Conservation (phyloP, 192 early-diverging fungal species). For the Geranomyces michiganensis region DNA sequence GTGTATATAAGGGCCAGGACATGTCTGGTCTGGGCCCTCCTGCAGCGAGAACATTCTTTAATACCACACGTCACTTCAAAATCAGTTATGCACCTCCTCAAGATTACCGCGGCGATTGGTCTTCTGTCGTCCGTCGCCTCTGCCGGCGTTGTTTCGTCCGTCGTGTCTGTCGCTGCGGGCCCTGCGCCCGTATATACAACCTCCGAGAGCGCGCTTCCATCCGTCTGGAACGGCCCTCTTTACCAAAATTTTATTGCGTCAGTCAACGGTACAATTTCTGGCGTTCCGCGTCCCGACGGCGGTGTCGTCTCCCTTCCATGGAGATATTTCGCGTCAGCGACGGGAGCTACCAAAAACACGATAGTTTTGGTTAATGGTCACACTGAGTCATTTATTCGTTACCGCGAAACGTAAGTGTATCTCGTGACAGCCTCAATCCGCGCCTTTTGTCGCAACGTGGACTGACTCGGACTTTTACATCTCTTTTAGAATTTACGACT, state of each 20-base stretch:
- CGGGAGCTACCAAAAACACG: constrained; percentile 16
- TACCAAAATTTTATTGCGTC: constrained; percentile 18
- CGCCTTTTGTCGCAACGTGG: neutral
- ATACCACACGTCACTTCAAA: too few relatives aligned
- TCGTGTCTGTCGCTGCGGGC: constrained; percentile 3
- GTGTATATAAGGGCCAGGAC: too few relatives aligned
- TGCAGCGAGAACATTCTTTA: too few relatives aligned
- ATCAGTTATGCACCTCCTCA: too few relatives aligned
- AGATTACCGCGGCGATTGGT: too few relatives aligned
- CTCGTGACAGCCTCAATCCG: neutral
- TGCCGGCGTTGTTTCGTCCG: neutral
- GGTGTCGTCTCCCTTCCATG: constrained; percentile 6
- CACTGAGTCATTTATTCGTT: constrained; percentile 13
- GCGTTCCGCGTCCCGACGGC: neutral
- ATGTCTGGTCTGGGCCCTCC: too few relatives aligned
- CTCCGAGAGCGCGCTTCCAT: neutral
- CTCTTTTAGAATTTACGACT: too few relatives aligned
- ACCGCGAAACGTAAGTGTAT: constrained; percentile 17
- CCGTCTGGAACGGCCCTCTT: neutral
- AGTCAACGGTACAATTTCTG: constrained; percentile 4
- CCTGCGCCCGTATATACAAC: neutral
- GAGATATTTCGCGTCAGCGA: constrained; percentile 1
- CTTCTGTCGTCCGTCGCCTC: too few relatives aligned
- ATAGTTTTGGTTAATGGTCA: constrained; percentile 12
- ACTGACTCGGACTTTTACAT: neutral